These are phyloP conservation scores for Salmacisia buchloeana DNA, from an alignment of 1,284 basidiomycete genomes.

Conservation along the genomic window DNA sequence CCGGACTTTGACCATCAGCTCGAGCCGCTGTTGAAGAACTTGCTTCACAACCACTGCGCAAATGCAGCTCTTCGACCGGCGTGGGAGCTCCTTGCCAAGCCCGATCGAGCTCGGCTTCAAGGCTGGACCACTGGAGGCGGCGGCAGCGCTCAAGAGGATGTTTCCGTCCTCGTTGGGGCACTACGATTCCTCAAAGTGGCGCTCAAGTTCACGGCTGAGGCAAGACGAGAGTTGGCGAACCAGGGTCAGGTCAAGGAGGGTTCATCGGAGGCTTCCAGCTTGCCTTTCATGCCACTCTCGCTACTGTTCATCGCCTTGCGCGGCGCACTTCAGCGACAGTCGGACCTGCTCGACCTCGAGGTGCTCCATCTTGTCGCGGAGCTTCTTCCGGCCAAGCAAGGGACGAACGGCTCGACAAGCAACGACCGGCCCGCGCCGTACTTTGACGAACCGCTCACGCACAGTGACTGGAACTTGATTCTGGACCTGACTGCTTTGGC, in stretches of 20 bases:
- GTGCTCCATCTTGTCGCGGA: slow-evolving; percentile 38
- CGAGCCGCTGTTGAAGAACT: slow-evolving; percentile 25
- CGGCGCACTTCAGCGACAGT: slow-evolving; percentile 35
- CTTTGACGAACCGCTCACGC: slow-evolving; percentile 10
- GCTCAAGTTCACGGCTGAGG: slow-evolving; percentile 26
- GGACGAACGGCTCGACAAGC: not conserved
- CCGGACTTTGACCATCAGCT: slow-evolving; percentile 1
- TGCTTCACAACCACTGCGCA: slow-evolving; percentile 45
- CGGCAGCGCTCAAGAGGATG: slow-evolving; percentile 18
- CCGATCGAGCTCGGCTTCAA: not conserved
- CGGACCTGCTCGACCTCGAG: slow-evolving; percentile 38
- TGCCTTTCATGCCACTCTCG: slow-evolving; percentile 18
- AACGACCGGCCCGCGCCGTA: slow-evolving; percentile 10
- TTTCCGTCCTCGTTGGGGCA: slow-evolving; percentile 40
- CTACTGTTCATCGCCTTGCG: slow-evolving; percentile 39
- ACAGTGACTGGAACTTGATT: slow-evolving; percentile 42
- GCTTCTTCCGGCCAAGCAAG: slow-evolving; percentile 20
- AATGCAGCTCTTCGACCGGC: slow-evolving; percentile 38
- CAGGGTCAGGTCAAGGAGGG: slow-evolving; percentile 11
- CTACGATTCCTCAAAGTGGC: slow-evolving; percentile 39
- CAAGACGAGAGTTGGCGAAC: slow-evolving; percentile 20
- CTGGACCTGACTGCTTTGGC: slow-evolving; percentile 39
- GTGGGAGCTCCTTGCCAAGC: slow-evolving; percentile 23
- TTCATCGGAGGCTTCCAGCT: not conserved
- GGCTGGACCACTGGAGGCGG: not conserved